phyloP scores from a whole-genome alignment of 106 monocot genomes.

The Allium fistulosum region DNA sequence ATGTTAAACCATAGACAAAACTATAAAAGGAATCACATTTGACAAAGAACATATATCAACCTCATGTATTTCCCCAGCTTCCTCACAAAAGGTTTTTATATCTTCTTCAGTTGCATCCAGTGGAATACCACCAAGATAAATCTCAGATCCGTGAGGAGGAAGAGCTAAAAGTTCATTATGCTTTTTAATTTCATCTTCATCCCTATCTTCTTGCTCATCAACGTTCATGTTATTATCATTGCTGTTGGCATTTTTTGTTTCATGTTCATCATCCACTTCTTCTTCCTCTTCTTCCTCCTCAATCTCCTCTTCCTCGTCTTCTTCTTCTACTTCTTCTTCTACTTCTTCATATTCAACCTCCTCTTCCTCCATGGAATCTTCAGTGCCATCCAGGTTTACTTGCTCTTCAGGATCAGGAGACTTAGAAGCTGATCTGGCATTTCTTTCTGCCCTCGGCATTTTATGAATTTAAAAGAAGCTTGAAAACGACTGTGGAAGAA shows the following conservation, averaged over 20 bases:
- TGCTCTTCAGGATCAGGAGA: conserved; percentile 31
- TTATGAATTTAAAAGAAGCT: conserved; percentile 49
- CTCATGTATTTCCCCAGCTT: conserved; percentile 61
- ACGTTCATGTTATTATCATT: conserved; percentile 8
- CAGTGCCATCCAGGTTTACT: conserved; percentile 36
- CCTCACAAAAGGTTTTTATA: conserved; percentile 51
- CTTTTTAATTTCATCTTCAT: conserved; percentile 29
- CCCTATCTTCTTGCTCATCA: conserved; percentile 16
- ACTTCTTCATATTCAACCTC: conserved; percentile 53
- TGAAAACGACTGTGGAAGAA: conserved; percentile 64
- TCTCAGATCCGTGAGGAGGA: conserved; percentile 83
- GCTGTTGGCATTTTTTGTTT: neutral
- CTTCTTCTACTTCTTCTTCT: conserved; percentile 37
- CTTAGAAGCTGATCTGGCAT: conserved; percentile 24
- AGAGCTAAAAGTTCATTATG: conserved; percentile 62
- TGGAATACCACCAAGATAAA: conserved; percentile 66
- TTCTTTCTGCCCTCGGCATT: conserved; percentile 58
- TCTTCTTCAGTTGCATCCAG: conserved; percentile 49
- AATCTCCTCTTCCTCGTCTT: conserved; percentile 30
- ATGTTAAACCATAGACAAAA: neutral
- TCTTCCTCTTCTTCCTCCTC: conserved; percentile 41
- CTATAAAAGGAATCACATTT: neutral
- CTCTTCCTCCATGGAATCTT: conserved; percentile 27
- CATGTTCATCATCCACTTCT: conserved; percentile 15
- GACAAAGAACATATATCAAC: conserved; percentile 16